A percentile compares a stretch with the other conserved stretches of the same genome.
These are phyloP conservation scores for Xylariaceae sp. DNA, from an alignment of 2,329 filamentous ascomycete genomes.

Conservation along the genomic window DNA sequence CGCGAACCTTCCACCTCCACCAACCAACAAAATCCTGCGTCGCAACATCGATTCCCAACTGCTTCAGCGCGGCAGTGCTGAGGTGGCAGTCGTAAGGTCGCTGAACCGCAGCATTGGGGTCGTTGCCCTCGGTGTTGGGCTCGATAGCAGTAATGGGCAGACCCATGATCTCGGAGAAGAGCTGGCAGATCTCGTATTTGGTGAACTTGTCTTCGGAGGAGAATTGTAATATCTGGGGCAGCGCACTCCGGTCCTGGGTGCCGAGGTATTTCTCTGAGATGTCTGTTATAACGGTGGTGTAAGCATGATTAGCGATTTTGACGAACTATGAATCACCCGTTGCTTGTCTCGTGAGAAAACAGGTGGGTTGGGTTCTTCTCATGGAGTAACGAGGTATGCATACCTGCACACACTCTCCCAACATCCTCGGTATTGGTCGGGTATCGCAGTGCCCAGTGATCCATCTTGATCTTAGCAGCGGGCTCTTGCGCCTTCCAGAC, in stretches of 20 bases:
- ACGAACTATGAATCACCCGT: too few species aligned
- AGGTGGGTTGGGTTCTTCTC: too few species aligned
- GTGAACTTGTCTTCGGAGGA: constrained; percentile 82
- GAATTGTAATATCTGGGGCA: constrained; percentile 77
- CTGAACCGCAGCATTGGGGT: constrained; percentile 66
- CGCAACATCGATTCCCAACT: constrained; percentile 69
- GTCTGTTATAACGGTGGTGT: constrained; percentile 46
- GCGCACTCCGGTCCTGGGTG: constrained; percentile 41
- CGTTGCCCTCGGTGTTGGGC: constrained; percentile 67
- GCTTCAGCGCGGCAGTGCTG: constrained; percentile 68
- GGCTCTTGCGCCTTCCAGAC: constrained; percentile 70
- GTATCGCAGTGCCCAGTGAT: constrained; percentile 80
- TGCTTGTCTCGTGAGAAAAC: too few species aligned
- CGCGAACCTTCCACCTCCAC: constrained; percentile 67
- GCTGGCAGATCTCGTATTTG: constrained; percentile 83
- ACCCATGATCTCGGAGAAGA: constrained; percentile 75
- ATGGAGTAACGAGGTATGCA: constrained; percentile 19
- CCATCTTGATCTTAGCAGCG: constrained; percentile 66
- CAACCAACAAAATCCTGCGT: constrained; percentile 74
- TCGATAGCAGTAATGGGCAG: constrained; percentile 65
- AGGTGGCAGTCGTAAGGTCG: constrained; percentile 86
- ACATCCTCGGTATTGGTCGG: constrained; percentile 89
- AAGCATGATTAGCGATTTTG: too few species aligned
- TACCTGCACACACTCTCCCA: constrained; percentile 68
- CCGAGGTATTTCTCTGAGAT: constrained; percentile 65